These are phyloP conservation scores for Xylaria sp. DNA, from an alignment of 2,329 filamentous ascomycete species.

Conservation along the genomic window DNA sequence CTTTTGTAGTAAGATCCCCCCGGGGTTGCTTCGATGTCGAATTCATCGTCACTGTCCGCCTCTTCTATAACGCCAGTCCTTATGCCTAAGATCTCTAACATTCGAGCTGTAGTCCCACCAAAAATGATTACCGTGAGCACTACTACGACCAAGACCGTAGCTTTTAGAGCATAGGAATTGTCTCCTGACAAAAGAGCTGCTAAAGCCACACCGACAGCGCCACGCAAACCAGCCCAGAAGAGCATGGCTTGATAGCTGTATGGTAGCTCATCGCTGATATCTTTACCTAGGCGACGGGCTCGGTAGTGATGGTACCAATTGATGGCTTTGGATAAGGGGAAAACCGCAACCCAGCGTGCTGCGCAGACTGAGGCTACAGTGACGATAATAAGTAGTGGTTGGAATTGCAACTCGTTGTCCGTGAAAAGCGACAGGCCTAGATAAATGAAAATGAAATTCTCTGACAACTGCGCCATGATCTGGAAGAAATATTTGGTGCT, in stretches of 20 bases:
- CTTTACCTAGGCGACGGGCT: constrained; percentile 77
- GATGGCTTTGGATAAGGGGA: constrained; percentile 88
- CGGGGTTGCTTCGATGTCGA: constrained; percentile 87
- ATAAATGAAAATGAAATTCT: constrained; percentile 99
- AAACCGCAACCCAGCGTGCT: constrained; percentile 93
- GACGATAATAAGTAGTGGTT: constrained; percentile 94
- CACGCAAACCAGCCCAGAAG: constrained; percentile 97
- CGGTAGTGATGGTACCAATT: constrained; percentile 94
- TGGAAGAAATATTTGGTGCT: constrained; percentile 99
- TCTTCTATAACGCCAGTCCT: constrained; percentile 96
- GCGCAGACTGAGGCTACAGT: constrained; percentile 92
- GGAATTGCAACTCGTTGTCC: constrained; percentile 86
- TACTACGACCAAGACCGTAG: constrained; percentile 96
- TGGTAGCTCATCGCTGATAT: constrained; percentile 87
- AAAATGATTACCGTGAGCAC: constrained; percentile 99
- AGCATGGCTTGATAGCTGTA: constrained; percentile 99
- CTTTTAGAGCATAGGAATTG: constrained; percentile 84
- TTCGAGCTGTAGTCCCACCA: constrained; percentile 94
- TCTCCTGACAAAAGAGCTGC: constrained; percentile 87
- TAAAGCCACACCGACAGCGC: constrained; percentile 93
- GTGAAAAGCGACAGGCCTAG: constrained; percentile 95
- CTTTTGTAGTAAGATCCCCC: constrained; percentile 84
- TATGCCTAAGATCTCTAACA: constrained; percentile 98
- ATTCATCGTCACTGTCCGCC: constrained; percentile 97
- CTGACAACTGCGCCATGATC: constrained; percentile 91